Evolutionary conservation across 345 rosid species (phyloP).

Genomic region (Eucalyptus sp.): DNA sequence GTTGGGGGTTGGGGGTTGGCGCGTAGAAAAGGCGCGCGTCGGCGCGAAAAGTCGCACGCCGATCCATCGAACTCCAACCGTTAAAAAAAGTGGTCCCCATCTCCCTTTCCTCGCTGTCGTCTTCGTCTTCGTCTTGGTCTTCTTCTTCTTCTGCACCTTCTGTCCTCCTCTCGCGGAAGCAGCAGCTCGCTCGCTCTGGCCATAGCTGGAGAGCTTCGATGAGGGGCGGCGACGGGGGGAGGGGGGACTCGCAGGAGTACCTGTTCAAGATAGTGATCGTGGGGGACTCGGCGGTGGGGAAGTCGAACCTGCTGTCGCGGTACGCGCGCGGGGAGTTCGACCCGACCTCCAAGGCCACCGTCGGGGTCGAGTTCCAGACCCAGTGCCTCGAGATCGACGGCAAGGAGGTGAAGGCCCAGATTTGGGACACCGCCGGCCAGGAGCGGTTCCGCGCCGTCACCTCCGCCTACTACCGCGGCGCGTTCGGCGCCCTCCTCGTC

Average conservation of each 20-base stretch:
- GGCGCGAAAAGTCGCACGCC: background rate
- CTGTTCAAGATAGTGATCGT: conserved; percentile 22
- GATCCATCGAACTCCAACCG: background rate
- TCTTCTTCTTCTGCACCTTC: background rate
- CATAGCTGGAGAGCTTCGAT: background rate
- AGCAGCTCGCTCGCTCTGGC: background rate
- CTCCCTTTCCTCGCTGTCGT: background rate
- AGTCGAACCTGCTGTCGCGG: conserved; percentile 22
- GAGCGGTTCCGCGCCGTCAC: conserved; percentile 8
- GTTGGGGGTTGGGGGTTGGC: background rate
- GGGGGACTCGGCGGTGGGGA: conserved; percentile 33
- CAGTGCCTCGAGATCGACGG: background rate
- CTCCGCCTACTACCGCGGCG: conserved; percentile 5
- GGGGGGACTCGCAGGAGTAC: background rate
- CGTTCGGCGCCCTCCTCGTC: conserved; percentile 1
- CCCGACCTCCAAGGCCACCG: conserved; percentile 23
- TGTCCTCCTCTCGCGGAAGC: background rate
- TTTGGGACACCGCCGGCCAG: conserved; percentile 33
- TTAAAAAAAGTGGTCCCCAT: background rate
- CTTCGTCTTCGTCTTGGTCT: background rate
- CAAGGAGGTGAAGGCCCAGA: conserved; percentile 5
- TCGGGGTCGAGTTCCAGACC: conserved; percentile 30
- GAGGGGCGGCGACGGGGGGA: background rate
- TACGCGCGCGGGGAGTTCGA: conserved; percentile 25
- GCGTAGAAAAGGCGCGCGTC: background rate